Evolutionary conservation across 176 grass and related monocot genomes (phyloP), one percentile per base, ranked within the genome.

Genomic region (Areca catechu): DNA sequence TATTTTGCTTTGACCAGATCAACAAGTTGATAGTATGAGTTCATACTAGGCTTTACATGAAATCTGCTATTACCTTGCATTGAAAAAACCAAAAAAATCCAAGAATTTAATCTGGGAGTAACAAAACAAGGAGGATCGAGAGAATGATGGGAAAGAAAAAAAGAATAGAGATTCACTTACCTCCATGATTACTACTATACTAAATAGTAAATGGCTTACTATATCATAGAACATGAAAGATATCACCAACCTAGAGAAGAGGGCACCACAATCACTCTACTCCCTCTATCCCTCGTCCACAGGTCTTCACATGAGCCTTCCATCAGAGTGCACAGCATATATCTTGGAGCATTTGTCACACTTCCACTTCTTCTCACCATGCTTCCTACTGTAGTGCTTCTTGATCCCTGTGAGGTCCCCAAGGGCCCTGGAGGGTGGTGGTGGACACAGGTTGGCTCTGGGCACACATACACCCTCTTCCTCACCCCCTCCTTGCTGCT

Each of bases 311-410:
- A 71, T 98, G 93, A 5, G 81, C 88, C 73, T 98, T 98, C 88
- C 93, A 98, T 98, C 87, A 17, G 93, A 92, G 58, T 88, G 81
- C 58, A 98, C 93, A 21, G 93, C 93, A 69, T 98, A 98, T 59
- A 73, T 29, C 76, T 98, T 98, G 63, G 78, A 77, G 56, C 93
- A 98, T 19, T 75, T 81, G 66, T 98, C 93, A 60, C 93, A 98
- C 66, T 72, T 68, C 93, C 93, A 92, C 66, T 89, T 78, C 79
- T 98, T 98, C 78, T 98, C 93, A 19, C 93, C 84, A 27, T 98
- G 93, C 75, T 98, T 98, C 69, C 93, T 65, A 0, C 81, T 92
- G 69, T 80, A 98, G 81, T 98, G 93, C 66, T 92, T 98, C 80
- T 98, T 98, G 57, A 98, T 98, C 7, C 93, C 93, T 0, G 93